Evolutionary conservation across 305 asterid species (phyloP).

Genomic region (Plantago rigida): DNA sequence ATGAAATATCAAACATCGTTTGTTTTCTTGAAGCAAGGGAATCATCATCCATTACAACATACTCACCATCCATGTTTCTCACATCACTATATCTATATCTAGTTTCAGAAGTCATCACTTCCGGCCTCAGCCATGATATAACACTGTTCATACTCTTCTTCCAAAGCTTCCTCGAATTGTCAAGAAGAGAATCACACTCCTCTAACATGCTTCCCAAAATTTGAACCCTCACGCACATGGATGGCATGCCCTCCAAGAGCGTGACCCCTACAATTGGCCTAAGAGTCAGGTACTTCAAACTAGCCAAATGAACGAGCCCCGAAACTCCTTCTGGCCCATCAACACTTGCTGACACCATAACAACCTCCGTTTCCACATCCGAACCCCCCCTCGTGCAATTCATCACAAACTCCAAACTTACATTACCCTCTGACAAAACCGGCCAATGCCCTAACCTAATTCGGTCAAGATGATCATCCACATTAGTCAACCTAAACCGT

Average conservation of each 20-base stretch:
- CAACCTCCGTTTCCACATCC: slow-evolving; percentile 39
- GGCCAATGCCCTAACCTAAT: slow-evolving; percentile 96
- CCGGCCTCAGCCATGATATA: slow-evolving; percentile 89
- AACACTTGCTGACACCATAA: slow-evolving; percentile 57
- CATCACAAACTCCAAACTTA: slow-evolving; percentile 50
- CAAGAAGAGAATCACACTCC: slow-evolving; percentile 68
- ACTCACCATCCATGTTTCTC: slow-evolving; percentile 29
- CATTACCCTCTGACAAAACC: slow-evolving; percentile 44
- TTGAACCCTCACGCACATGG: slow-evolving; percentile 66
- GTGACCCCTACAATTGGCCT: slow-evolving; percentile 50
- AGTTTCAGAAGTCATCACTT: slow-evolving; percentile 79
- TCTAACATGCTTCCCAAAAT: slow-evolving; percentile 48
- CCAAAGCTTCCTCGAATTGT: slow-evolving; percentile 68
- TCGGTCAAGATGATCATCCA: slow-evolving; percentile 50
- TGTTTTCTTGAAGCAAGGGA: slow-evolving; percentile 33
- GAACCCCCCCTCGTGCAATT: slow-evolving; percentile 20
- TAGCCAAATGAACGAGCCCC: slow-evolving; percentile 70
- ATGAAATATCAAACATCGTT: slow-evolving; percentile 56
- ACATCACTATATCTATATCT: slow-evolving; percentile 52
- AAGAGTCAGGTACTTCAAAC: slow-evolving; percentile 65
- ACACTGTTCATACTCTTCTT: slow-evolving; percentile 78
- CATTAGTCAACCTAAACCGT: slow-evolving; percentile 60
- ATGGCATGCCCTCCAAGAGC: slow-evolving; percentile 33
- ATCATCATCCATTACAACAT: slow-evolving; percentile 32
- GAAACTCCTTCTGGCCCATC: slow-evolving; percentile 85